Base-by-base conservation (phyloP, 176 grass and related monocot genomes). In the Phyllostachys edulis region DNA sequence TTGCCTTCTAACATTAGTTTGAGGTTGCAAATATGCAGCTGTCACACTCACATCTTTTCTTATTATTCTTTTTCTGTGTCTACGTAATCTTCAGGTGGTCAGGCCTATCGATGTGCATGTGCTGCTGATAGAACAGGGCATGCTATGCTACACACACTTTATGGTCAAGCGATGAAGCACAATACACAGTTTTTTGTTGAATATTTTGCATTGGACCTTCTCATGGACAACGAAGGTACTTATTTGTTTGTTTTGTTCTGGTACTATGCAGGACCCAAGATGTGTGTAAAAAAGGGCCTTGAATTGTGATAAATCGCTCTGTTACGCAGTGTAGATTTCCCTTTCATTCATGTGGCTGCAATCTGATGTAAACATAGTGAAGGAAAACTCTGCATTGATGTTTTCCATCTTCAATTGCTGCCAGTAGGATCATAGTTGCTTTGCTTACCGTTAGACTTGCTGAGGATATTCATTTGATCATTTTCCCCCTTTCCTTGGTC, bases 81-180 rank as follows among this genome's bases (percentile, higher is more conserved):
- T 63, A 64, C 4, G 62, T 78, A 63, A 78, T 85, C 38, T 76
- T 46, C 76, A 96, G 94, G 94, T 91, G 94, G 94, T 78, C 94
- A 96, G 56, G 94, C 94, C 54, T 96, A 96, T 84, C 89, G 94
- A 57, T 96, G 94, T 88, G 94, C 94, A 15, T 96, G 94, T 70
- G 92, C 95, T 88, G 95, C 95, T 86, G 95, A 98, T 79, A 90
- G 92, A 83, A 98, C 95, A 82, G 95, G 95, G 29, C 95, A 98
- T 91, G 95, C 92, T 77, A 90, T 98, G 87, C 87, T 98, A 59
- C 95, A 98, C 82, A 91, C 95, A 18, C 87, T 98, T 61, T 98
- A 98, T 91, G 95, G 95, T 55, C 92, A 98, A 88, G 90, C 90
- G 39, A 98, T 98, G 95, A 98, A 98, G 82, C 95, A 98, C 70